phyloP scores from a whole-genome alignment of 176 grass and related monocot genomes.

The Panicum miliaceum region DNA sequence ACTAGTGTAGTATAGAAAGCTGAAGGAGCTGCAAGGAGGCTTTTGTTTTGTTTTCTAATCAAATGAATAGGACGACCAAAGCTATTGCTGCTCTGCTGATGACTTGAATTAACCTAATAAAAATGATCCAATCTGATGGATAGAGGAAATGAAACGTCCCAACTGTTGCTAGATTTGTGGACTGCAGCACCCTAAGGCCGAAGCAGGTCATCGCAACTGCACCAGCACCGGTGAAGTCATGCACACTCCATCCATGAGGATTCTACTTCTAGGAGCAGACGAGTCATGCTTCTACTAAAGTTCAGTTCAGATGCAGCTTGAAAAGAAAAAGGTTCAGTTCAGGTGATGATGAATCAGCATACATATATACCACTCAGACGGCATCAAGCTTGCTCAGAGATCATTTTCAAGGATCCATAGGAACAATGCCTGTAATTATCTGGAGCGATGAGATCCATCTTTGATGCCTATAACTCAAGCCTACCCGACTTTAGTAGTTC shows the following conservation, averaged over 20 bases:
- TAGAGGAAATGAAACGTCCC: neutral
- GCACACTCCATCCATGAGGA: too few relatives aligned
- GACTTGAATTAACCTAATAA: neutral
- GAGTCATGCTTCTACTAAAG: slow-evolving; percentile 23
- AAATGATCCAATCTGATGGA: neutral
- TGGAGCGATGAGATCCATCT: too few relatives aligned
- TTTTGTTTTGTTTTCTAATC: neutral
- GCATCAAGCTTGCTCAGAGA: neutral
- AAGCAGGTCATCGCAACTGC: too few relatives aligned
- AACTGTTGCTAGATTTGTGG: neutral
- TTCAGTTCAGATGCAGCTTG: slow-evolving; percentile 11
- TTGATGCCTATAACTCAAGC: neutral
- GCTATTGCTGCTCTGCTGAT: neutral
- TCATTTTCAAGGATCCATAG: neutral
- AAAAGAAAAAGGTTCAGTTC: slow-evolving; percentile 4
- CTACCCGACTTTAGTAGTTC: neutral
- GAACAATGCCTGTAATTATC: too few relatives aligned
- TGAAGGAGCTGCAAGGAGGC: neutral
- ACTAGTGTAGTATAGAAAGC: neutral
- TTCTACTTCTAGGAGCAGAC: slow-evolving; percentile 9
- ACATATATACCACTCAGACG: neutral
- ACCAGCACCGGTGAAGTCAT: too few relatives aligned
- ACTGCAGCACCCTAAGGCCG: neutral
- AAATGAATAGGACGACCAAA: neutral
- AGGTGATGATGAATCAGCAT: slow-evolving; percentile 23